These are phyloP conservation scores for Trametes sanguinea DNA, from an alignment of 768 basidiomycete species.

Conservation along the genomic window DNA sequence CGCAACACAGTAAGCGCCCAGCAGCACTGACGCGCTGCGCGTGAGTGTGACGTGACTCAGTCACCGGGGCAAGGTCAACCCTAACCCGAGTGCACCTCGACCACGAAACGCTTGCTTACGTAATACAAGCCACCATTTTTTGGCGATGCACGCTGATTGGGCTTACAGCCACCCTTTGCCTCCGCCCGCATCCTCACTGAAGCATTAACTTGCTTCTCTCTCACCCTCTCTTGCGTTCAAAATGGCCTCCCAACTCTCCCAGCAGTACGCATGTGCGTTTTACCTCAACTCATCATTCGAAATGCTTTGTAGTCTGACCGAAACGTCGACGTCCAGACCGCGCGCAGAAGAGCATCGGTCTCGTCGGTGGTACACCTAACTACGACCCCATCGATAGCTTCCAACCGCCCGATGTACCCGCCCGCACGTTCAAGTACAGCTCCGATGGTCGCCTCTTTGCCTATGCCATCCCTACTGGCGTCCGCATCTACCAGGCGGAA, in stretches of 20 bases:
- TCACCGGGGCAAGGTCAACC: background rate
- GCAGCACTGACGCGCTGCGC: background rate
- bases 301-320: constrained; percentile 24
- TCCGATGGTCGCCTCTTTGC: constrained; percentile 86
- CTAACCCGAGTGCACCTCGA: background rate
- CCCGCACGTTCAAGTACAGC: constrained; percentile 80
- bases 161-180: constrained; percentile 18
- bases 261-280: constrained; percentile 85
- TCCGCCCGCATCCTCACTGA: constrained; percentile 39
- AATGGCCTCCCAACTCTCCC: constrained; percentile 76
- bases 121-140: constrained; percentile 19
- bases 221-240: constrained; percentile 30
- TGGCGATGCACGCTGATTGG: constrained; percentile 19
- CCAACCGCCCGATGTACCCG: constrained; percentile 65
- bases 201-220: constrained; percentile 83
- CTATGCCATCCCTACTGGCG: constrained; percentile 77
- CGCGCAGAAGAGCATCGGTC: constrained; percentile 90
- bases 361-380: constrained; percentile 79
- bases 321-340: constrained; percentile 58
- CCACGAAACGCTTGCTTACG: background rate
- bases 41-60: constrained; percentile 9
- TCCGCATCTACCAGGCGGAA: constrained; percentile 77
- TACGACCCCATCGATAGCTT: constrained; percentile 69
- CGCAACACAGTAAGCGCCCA: background rate
- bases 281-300: background rate